Evolutionary conservation across 2,329 filamentous ascomycete species (phyloP).

Genomic region (Penicillium sp.): DNA sequence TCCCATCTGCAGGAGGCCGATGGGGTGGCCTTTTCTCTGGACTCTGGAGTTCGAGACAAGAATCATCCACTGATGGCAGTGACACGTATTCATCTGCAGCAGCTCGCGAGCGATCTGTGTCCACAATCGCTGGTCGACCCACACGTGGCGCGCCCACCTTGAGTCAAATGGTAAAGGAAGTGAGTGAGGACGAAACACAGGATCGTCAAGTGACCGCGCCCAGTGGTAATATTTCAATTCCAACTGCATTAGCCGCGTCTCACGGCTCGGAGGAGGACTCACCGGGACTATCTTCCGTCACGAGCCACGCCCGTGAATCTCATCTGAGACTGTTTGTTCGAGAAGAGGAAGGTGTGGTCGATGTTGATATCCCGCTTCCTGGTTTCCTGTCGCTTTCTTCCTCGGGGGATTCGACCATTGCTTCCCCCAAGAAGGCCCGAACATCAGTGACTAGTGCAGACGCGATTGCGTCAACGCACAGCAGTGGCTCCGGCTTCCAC

Average conservation of each 20-base stretch:
- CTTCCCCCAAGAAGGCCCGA: constrained; percentile 41
- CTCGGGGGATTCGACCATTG: constrained; percentile 44
- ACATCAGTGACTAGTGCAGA: constrained; percentile 52
- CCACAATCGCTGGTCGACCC: constrained; percentile 23
- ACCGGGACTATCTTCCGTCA: constrained; percentile 27
- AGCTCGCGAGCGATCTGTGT: constrained; percentile 28
- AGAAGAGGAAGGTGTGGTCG: constrained; percentile 56
- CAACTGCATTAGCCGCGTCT: constrained; percentile 20
- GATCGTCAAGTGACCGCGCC: constrained; percentile 21
- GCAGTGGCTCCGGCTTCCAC: constrained; percentile 37
- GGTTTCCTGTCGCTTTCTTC: constrained; percentile 48
- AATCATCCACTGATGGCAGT: constrained; percentile 44
- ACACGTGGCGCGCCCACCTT: constrained; percentile 28
- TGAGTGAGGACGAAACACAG: constrained; percentile 18
- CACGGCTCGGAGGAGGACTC: constrained; percentile 22
- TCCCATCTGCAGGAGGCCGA: constrained; percentile 46
- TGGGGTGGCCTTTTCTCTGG: constrained; percentile 56
- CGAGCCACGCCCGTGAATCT: constrained; percentile 39
- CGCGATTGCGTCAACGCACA: constrained; percentile 44
- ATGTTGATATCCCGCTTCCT: constrained; percentile 55
- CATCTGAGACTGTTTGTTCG: constrained; percentile 53
- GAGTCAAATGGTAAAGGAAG: constrained; percentile 35
- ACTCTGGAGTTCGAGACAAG: constrained; percentile 51
- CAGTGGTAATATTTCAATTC: constrained; percentile 37
- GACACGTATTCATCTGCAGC: constrained; percentile 21